phyloP scores from a whole-genome alignment of 345 rosid species.

The Alliaria petiolata region DNA sequence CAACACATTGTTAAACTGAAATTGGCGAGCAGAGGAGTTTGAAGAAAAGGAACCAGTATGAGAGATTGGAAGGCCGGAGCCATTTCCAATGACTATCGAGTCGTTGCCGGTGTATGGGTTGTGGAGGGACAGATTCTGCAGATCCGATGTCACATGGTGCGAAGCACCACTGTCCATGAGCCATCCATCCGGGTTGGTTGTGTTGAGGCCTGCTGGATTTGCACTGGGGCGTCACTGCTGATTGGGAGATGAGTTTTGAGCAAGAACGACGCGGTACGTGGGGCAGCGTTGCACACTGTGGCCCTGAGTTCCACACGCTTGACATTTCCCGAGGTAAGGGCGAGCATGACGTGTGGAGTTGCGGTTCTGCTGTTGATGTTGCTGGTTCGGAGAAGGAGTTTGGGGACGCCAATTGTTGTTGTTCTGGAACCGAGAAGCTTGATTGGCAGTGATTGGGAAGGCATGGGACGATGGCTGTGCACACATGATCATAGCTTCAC shows the following conservation, averaged over 20 bases:
- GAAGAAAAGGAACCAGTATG: background rate
- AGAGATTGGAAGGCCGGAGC: background rate
- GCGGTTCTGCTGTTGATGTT: background rate
- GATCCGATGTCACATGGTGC: background rate
- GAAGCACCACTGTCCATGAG: background rate
- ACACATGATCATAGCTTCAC: too few species aligned
- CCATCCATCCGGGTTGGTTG: background rate
- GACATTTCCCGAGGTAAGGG: background rate
- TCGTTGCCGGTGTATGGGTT: background rate
- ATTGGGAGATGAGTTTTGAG: background rate
- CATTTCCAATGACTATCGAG: background rate
- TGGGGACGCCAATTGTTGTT: background rate
- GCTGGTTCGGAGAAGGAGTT: background rate
- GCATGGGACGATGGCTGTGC: too few species aligned
- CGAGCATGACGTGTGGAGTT: background rate
- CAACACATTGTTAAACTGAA: background rate
- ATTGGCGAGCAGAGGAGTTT: background rate
- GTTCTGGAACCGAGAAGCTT: too few species aligned
- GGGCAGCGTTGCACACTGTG: background rate
- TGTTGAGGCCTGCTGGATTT: too few species aligned
- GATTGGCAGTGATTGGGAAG: too few species aligned
- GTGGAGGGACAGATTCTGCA: background rate
- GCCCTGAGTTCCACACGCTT: background rate
- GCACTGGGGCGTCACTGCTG: background rate
- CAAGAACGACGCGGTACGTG: background rate